A percentile compares a stretch with the other conserved stretches of the same genome.
Conservation (phyloP, 2,329 filamentous ascomycete species). For the Alternaria conjuncta region DNA sequence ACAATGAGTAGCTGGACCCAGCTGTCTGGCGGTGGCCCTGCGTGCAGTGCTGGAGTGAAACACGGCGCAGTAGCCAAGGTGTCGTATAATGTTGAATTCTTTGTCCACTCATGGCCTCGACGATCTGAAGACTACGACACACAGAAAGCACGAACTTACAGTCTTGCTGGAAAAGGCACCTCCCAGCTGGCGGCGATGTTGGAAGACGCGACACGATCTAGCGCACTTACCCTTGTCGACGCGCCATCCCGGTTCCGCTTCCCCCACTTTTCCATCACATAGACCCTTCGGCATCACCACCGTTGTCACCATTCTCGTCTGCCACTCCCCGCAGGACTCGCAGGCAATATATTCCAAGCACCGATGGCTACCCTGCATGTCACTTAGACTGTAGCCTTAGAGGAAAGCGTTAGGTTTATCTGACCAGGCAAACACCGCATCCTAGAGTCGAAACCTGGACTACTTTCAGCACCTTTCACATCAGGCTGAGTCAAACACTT, state of each 20-base stretch:
- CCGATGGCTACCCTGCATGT: neutral
- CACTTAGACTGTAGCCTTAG: neutral
- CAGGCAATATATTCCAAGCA: neutral
- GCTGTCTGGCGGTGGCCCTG: neutral
- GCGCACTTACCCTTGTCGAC: neutral
- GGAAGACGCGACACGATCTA: neutral
- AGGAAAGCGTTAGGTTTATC: neutral
- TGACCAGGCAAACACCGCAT: neutral
- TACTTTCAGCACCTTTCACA: neutral
- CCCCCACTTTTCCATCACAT: neutral
- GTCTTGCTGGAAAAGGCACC: too few relatives aligned
- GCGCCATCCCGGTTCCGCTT: neutral
- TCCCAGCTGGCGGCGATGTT: neutral
- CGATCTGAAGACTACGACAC: neutral
- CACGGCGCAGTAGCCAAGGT: fast-evolving
- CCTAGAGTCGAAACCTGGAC: neutral
- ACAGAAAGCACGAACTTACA: too few relatives aligned
- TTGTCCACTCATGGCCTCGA: neutral
- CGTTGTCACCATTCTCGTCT: neutral
- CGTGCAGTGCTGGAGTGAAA: fast-evolving
- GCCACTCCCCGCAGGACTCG: neutral
- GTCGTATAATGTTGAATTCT: fast-evolving
- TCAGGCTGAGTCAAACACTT: neutral
- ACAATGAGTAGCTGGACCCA: neutral
- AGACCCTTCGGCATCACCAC: neutral